phyloP scores from a whole-genome alignment of 2,329 filamentous ascomycete species.

The Clarireedia paspali region DNA sequence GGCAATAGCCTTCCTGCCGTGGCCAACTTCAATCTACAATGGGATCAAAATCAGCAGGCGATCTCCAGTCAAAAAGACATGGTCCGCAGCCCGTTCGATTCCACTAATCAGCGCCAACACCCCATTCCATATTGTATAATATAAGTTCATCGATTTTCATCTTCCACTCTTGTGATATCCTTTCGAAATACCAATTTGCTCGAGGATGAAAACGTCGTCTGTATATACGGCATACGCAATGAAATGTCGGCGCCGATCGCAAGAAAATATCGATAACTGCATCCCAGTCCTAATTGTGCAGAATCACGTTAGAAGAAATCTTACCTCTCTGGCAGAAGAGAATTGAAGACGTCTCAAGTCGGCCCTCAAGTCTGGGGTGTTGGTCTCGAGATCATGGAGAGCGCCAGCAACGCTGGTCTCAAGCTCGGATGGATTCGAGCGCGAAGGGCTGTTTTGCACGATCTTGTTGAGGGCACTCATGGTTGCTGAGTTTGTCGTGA shows the following conservation, averaged over 20 bases:
- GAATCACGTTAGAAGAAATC: constrained; percentile 33
- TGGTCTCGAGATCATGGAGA: constrained; percentile 98
- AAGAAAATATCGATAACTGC: constrained; percentile 8
- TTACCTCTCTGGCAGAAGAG: constrained; percentile 98
- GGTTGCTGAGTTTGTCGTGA: constrained; percentile 35
- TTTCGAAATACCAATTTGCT: not conserved
- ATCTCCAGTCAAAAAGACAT: constrained; percentile 51
- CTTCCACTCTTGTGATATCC: constrained; percentile 1
- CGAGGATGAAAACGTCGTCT: constrained; percentile 8
- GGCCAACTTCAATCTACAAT: constrained; percentile 97
- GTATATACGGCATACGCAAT: constrained; percentile 9
- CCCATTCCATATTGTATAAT: constrained; percentile 16
- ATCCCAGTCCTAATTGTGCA: constrained; percentile 3
- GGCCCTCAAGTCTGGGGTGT: constrained; percentile 95
- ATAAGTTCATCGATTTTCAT: constrained; percentile 13
- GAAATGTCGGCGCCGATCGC: constrained; percentile 9
- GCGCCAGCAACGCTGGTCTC: constrained; percentile 95
- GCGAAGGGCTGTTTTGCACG: constrained; percentile 91
- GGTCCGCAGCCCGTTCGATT: constrained; percentile 72
- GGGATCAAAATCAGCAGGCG: constrained; percentile 64
- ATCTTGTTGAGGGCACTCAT: constrained; percentile 93
- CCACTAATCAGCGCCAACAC: constrained; percentile 35
- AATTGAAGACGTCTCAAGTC: constrained; percentile 97
- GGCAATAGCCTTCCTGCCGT: constrained; percentile 99
- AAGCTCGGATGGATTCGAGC: constrained; percentile 92